Evolutionary conservation across 78 protist species (phyloP).

Genomic region (Parvularia atlantis): DNA sequence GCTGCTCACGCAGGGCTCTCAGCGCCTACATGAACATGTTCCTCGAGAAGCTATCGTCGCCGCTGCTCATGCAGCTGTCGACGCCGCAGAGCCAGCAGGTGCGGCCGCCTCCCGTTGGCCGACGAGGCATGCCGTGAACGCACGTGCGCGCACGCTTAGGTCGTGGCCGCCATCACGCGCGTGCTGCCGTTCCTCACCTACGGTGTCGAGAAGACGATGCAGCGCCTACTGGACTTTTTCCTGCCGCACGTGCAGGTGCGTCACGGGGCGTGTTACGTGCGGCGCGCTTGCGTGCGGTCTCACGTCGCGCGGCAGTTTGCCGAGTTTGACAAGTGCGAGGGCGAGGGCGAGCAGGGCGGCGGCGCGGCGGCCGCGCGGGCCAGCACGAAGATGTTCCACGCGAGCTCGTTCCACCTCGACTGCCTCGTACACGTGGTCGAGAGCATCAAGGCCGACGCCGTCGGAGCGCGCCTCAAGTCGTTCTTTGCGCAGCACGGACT

Average conservation of each 20-base stretch:
- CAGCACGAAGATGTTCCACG: neutral
- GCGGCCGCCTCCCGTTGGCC: no score
- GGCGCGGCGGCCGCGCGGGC: neutral
- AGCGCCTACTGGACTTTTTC: conserved; percentile 13
- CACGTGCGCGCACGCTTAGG: no score
- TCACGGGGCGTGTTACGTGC: no score
- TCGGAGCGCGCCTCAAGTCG: neutral
- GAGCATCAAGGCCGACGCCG: neutral
- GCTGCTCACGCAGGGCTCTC: neutral
- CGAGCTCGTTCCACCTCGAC: conserved; percentile 1
- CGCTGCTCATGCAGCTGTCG: conserved; percentile 14
- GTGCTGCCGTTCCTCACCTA: conserved; percentile 62
- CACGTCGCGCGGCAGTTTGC: neutral
- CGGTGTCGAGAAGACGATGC: conserved; percentile 22
- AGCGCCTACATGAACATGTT: conserved; percentile 27
- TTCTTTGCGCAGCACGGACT: no score
- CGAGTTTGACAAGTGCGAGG: no score
- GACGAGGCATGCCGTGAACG: no score
- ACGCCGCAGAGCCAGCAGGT: no score
- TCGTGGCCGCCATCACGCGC: conserved; percentile 41
- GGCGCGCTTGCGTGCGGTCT: neutral
- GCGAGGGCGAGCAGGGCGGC: no score
- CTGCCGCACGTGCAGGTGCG: neutral
- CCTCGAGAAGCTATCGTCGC: conserved; percentile 28
- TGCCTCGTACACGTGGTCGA: neutral